These are phyloP conservation scores for Neurospora sp. DNA, from an alignment of 2,329 filamentous ascomycete genomes.

Conservation along the genomic window DNA sequence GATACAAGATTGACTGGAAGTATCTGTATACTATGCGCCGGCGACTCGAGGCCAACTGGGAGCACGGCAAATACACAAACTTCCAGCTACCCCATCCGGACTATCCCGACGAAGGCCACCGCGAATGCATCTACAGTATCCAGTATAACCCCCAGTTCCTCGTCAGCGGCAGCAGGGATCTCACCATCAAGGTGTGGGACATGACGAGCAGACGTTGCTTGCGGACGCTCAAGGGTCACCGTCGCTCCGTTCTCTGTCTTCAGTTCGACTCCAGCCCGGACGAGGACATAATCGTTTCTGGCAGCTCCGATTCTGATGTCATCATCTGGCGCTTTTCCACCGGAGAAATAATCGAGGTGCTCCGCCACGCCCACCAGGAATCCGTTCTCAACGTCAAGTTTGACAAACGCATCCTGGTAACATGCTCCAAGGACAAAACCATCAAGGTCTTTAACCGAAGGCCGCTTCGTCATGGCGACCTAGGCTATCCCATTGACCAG, in stretches of 20 bases:
- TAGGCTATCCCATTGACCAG: constrained; percentile 45
- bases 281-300: constrained; percentile 89
- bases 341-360: constrained; percentile 66
- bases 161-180: constrained; percentile 88
- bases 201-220: constrained; percentile 71
- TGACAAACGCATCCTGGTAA: constrained; percentile 82
- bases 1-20: constrained; percentile 75
- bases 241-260: constrained; percentile 81
- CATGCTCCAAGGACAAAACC: constrained; percentile 92
- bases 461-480: constrained; percentile 50
- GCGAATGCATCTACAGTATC: constrained; percentile 89
- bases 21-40: constrained; percentile 84
- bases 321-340: constrained; percentile 93
- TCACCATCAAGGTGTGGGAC: constrained; percentile 82
- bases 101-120: constrained; percentile 71
- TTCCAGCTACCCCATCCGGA: constrained; percentile 86
- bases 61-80: constrained; percentile 67
- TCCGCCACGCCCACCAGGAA: constrained; percentile 71
- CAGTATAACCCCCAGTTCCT: constrained; percentile 80
- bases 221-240: constrained; percentile 60
- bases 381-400: constrained; percentile 92
- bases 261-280: constrained; percentile 85
- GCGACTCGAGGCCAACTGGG: constrained; percentile 84
- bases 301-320: constrained; percentile 83
- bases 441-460: constrained; percentile 93